Base-by-base conservation (phyloP, 139 green algal species). In the Raphidocelis subcapitata region DNA sequence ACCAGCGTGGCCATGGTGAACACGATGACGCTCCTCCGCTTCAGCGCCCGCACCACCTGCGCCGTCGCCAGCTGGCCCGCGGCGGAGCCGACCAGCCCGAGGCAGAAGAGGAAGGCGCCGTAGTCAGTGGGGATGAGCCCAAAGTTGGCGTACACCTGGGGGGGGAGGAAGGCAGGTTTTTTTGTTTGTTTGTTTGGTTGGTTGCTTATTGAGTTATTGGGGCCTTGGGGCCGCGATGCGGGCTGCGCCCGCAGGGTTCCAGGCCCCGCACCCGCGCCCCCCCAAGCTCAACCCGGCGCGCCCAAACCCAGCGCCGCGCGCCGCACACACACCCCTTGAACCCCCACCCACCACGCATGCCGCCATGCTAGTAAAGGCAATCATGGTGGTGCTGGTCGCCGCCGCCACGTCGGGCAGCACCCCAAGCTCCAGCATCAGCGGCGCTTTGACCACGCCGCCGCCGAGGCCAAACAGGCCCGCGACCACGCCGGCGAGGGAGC, bases 381-480 rank as follows among this genome's bases (percentile, higher is more conserved):
- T 84, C 84, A 89, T 86, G 32, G 84, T 89, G 31, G 86, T 80
- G 24, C 57, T 76, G 18, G 84, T 92, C 41, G 86, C 85, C 4
- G 85, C 84, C 23, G 83, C 77, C 20, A 92, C 84, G 51, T 92
- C 85, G 0, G 83, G 84, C 18, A 76, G 75, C 33, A 90, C 75
- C 0, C 82, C 82, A 73, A 91, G 84, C 69, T 88, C 79, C 44
- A 89, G 72, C 86, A 91, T 88, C 32, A 89, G 72, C 0, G 86
- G 85, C 23, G 79, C 85, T 73, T 88, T 82, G 33, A 82, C 57
- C 20, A 82, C 74, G 31, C 76, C 76, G 15, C 76, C 76, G 12
- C 72, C 87, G 20, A 92, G 79, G 44, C 87, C 87, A 85, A 92
- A 92, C 65, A 86, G 65, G 33, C 82, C 84, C 0, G 87, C 87